Evolutionary conservation across 257 asterid species (phyloP).

Genomic region (Plectranthus barbatus): DNA sequence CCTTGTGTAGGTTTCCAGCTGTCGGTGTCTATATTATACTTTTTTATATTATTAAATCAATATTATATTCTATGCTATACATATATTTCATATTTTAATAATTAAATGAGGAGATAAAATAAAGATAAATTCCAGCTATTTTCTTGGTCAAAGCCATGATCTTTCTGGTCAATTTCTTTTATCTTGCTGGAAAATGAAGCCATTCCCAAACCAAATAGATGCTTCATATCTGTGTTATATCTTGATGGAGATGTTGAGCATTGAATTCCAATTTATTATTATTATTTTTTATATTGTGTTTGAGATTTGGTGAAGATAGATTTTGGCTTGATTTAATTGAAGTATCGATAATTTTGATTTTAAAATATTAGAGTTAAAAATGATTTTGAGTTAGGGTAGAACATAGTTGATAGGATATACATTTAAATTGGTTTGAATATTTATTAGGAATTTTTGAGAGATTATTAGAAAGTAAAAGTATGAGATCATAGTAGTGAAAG

Average conservation of each 20-base stretch:
- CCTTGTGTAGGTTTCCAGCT: constrained; percentile 35
- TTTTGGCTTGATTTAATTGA: too few species aligned
- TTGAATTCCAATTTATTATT: not conserved
- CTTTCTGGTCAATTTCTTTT: constrained; percentile 16
- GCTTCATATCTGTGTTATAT: constrained; percentile 12
- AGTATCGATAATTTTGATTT: too few species aligned
- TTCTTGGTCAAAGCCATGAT: not conserved
- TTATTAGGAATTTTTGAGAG: too few species aligned
- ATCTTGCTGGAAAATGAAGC: constrained; percentile 23
- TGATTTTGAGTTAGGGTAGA: too few species aligned
- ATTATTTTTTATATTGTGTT: too few species aligned
- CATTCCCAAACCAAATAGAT: constrained; percentile 13
- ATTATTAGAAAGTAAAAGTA: too few species aligned
- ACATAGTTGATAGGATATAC: too few species aligned
- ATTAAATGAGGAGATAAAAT: not conserved
- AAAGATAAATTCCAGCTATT: not conserved
- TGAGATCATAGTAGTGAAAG: too few species aligned
- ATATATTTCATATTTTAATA: not conserved
- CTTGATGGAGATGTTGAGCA: not conserved
- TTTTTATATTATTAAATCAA: not conserved
- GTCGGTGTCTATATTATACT: constrained; percentile 5
- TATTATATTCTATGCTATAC: too few species aligned
- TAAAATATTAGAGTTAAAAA: too few species aligned
- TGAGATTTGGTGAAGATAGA: too few species aligned
- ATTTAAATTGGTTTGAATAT: too few species aligned